Base-by-base conservation (phyloP, 129 eudicot genomes). In the Flaveria robusta region DNA sequence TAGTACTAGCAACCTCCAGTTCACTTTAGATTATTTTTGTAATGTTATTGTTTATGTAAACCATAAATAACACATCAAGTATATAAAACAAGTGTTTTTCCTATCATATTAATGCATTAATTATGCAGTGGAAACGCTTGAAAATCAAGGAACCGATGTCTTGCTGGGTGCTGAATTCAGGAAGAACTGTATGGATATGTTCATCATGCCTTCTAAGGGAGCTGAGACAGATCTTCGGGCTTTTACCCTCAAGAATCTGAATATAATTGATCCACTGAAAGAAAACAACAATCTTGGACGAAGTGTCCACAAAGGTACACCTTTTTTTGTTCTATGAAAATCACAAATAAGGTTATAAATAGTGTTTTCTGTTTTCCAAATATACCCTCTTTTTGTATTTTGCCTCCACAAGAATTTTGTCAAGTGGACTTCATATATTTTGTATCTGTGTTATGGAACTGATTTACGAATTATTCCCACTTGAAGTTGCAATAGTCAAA, bases 201-300 rank as follows among this genome's bases (percentile, higher is more conserved):
- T 92, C 76, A 77, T 91, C 65, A 84, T 85, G 69, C 86, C 92
- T 70, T 81, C 87, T 5, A 84, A 81, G 79, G 84, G 79, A 12
- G 50, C 64, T 0, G 97, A 89, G 68, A 74, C 85, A 34, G 85
- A 82, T 64, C 62, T 68, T 11, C 84, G 88, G 72, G 71, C 81
- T 49, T 91, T 95, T 81, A 73, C 72, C 39, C 77, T 74, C 12
- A 95, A 91, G 83, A 83, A 89, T 87, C 89, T 95, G 9, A 95
- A 95, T 70, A 91, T 95, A 26, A 78, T 95, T 64, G 99, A 95
- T 76, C 99, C 99, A 1, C 78, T 95, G 77, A 95, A 88, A 76
- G 96, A 85, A 70, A 86, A 86, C 72, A 95, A 95, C 83, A 95
- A 95, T 83, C 96, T 95, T 77, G 99, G 99, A 20, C 89, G 97